Conservation (phyloP, 345 rosid species). For the Arabidopsis thaliana region DNA sequence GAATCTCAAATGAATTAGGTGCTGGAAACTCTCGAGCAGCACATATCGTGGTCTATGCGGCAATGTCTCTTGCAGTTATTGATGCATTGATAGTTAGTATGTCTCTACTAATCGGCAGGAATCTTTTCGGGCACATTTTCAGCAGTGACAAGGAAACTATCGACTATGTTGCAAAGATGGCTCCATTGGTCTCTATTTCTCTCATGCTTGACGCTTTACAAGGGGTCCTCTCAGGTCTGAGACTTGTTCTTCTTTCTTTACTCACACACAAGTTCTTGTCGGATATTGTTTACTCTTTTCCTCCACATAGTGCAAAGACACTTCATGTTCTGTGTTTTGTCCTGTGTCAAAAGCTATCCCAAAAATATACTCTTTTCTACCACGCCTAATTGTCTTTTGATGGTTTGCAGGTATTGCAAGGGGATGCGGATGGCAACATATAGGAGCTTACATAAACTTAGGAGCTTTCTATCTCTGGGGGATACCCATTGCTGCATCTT, state of each 20-base stretch:
- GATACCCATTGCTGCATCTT: constrained; percentile 57
- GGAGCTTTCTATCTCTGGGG: constrained; percentile 73
- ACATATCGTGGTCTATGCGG: constrained; percentile 51
- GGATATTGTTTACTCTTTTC: not conserved
- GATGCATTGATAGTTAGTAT: constrained; percentile 53
- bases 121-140: constrained; percentile 64
- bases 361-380: constrained; percentile 7
- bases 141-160: constrained; percentile 78
- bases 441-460: constrained; percentile 77
- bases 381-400: not conserved
- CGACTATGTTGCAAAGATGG: constrained; percentile 65
- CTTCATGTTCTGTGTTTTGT: not conserved
- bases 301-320: not conserved
- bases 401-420: constrained; percentile 66
- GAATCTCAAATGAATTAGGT: constrained; percentile 80
- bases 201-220: constrained; percentile 68
- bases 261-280: not conserved
- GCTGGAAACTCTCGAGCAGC: constrained; percentile 68
- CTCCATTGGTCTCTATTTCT: constrained; percentile 71
- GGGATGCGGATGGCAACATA: constrained; percentile 86
- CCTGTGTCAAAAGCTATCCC: constrained; percentile 18
- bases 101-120: constrained; percentile 51
- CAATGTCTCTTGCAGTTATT: constrained; percentile 46
- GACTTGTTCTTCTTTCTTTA: constrained; percentile 2
- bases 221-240: constrained; percentile 69